Evolutionary conservation across 1,284 basidiomycete genomes (phyloP).

Genomic region (Laetiporus sulphureus): DNA sequence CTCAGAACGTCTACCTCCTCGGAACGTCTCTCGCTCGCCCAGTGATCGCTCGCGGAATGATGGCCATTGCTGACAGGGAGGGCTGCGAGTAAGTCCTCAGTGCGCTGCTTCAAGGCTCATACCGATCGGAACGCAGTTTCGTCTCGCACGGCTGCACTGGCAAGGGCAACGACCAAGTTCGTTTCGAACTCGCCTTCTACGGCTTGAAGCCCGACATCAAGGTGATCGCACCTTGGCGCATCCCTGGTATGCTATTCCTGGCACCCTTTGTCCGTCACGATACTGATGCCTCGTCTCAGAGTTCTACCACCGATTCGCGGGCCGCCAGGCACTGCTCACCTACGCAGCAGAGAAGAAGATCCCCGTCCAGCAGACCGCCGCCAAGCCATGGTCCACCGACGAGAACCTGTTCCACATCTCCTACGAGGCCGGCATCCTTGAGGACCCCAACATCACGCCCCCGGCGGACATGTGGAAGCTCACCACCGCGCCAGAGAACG

Average conservation of each 20-base stretch:
- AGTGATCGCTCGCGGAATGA: constrained; percentile 99
- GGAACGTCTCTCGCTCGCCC: constrained; percentile 97
- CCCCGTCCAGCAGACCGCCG: constrained; percentile 90
- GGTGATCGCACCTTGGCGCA: constrained; percentile 97
- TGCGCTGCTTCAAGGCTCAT: not conserved
- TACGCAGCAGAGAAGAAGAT: constrained; percentile 90
- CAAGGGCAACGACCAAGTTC: constrained; percentile 99
- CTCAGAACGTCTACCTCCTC: constrained; percentile 91
- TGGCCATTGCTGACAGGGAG: constrained; percentile 84
- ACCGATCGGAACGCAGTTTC: constrained; percentile 45
- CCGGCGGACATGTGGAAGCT: constrained; percentile 99
- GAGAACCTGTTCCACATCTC: constrained; percentile 99
- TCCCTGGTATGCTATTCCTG: constrained; percentile 58
- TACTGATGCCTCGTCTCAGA: constrained; percentile 36
- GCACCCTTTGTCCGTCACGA: not conserved
- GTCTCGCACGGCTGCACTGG: constrained; percentile 99
- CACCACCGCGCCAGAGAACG: constrained; percentile 78
- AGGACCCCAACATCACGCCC: constrained; percentile 93
- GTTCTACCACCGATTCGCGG: constrained; percentile 97
- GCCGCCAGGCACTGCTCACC: constrained; percentile 87
- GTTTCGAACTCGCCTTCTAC: constrained; percentile 99
- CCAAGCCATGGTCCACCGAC: constrained; percentile 99
- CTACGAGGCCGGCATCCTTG: constrained; percentile 98
- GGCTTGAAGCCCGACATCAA: constrained; percentile 98
- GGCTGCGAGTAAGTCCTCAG: constrained; percentile 76